Conservation (phyloP, 208 protist genomes). For the Crithidia thermophila region DNA sequence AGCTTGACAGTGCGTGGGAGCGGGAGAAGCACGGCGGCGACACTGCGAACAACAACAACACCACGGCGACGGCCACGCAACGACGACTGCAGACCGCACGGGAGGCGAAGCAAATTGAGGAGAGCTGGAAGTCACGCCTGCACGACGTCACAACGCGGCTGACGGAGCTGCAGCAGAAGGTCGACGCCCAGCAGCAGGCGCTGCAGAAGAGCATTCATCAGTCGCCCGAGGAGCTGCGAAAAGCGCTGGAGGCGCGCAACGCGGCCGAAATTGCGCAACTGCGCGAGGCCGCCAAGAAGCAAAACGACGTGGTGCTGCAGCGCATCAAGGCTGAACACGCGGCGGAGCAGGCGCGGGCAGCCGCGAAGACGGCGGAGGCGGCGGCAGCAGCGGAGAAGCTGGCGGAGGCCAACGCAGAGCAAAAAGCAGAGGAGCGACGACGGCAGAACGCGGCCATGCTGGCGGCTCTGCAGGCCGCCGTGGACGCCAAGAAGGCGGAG, state of each 20-base stretch:
- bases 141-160: constrained; percentile 31
- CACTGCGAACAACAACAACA: not conserved
- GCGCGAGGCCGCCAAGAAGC: constrained; percentile 20
- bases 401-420: constrained; percentile 5
- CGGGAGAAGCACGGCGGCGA: constrained; percentile 13
- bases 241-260: constrained; percentile 28
- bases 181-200: constrained; percentile 29
- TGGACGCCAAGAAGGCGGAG: constrained; percentile 23
- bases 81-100: constrained; percentile 14
- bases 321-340: constrained; percentile 21
- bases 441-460: constrained; percentile 25
- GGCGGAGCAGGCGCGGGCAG: constrained; percentile 25
- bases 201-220: constrained; percentile 17
- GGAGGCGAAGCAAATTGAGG: constrained; percentile 46
- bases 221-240: constrained; percentile 30
- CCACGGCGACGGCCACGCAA: constrained; percentile 8
- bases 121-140: constrained; percentile 29
- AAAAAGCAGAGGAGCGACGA: constrained; percentile 15
- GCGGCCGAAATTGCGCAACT: constrained; percentile 30
- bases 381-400: constrained; percentile 17
- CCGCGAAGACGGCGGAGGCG: constrained; percentile 5
- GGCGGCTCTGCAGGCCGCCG: constrained; percentile 13
- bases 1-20: constrained; percentile 33
- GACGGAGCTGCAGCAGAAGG: constrained; percentile 25
- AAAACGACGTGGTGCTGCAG: constrained; percentile 20